phyloP scores from a whole-genome alignment of 2,329 filamentous ascomycete species.

The Xylaria sp. region DNA sequence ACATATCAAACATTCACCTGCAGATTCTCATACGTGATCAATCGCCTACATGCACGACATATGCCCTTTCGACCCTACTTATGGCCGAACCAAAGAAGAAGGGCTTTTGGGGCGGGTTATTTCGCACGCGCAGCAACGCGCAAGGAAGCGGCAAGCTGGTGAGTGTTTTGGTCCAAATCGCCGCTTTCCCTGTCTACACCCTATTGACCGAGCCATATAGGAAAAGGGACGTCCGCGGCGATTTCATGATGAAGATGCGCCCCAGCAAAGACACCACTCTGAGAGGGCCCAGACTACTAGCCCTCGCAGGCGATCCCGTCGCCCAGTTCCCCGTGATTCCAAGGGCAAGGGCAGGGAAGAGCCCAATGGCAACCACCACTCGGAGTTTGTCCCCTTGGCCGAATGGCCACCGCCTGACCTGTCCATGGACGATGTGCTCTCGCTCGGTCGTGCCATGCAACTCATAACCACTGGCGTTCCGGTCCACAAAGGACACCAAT shows the following conservation, averaged over 20 bases:
- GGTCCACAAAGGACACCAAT: conserved; percentile 57
- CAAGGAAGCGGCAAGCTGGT: conserved; percentile 42
- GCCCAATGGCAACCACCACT: conserved; percentile 32
- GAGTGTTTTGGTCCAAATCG: conserved; percentile 21
- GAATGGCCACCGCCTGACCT: conserved; percentile 62
- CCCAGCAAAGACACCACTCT: conserved; percentile 30
- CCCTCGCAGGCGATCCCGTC: conserved; percentile 47
- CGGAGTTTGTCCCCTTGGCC: conserved; percentile 45
- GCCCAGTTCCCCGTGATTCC: conserved; percentile 40
- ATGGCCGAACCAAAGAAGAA: conserved; percentile 45
- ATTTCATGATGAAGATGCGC: conserved; percentile 40
- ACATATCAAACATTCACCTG: conserved; percentile 13
- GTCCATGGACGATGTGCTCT: conserved; percentile 51
- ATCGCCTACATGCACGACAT: conserved; percentile 15
- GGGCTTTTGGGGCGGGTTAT: conserved; percentile 51
- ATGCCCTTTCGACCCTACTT: conserved; percentile 16
- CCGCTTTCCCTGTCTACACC: conserved; percentile 1
- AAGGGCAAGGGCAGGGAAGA: conserved; percentile 46
- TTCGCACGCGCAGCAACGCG: conserved; percentile 51
- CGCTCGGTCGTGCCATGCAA: conserved; percentile 57
- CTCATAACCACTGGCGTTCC: conserved; percentile 62
- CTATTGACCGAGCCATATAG: conserved; percentile 22
- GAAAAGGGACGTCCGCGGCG: conserved; percentile 39
- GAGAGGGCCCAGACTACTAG: conserved; percentile 26
- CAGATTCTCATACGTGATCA: conserved; percentile 7